Evolutionary conservation across 169 alveolate genomes (phyloP).

Genomic region (Eimeria tenella): DNA sequence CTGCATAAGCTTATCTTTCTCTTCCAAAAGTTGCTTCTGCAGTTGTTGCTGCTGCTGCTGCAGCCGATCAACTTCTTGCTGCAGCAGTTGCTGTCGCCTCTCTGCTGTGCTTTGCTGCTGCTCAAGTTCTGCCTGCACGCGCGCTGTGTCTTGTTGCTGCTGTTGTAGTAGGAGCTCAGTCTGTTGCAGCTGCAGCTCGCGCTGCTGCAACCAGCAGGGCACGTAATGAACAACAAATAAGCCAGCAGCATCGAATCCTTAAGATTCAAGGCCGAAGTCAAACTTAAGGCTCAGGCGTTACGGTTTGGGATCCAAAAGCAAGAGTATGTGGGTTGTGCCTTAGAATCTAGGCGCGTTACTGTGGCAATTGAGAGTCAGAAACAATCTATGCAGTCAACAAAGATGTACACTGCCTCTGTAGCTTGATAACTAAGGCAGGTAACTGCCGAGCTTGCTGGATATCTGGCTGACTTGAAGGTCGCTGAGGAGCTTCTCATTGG

Average conservation of each 20-base stretch:
- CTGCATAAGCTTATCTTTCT: constrained; percentile 40
- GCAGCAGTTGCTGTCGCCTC: constrained; percentile 61
- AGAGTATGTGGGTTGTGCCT: too few relatives aligned
- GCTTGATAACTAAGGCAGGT: background rate
- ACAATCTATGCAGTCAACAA: too few relatives aligned
- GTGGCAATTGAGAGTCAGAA: too few relatives aligned
- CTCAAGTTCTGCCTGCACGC: constrained; percentile 17
- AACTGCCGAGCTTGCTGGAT: background rate
- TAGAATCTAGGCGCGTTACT: too few relatives aligned
- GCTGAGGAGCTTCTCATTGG: constrained; percentile 50
- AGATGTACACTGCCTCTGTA: background rate
- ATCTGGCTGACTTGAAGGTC: constrained; percentile 48
- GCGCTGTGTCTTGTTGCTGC: constrained; percentile 44
- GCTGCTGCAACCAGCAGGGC: constrained; percentile 1
- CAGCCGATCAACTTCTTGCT: constrained; percentile 47
- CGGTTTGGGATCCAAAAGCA: too few relatives aligned
- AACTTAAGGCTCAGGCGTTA: too few relatives aligned
- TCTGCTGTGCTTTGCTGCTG: constrained; percentile 41
- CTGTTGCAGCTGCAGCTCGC: constrained; percentile 66
- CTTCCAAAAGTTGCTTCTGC: constrained; percentile 55
- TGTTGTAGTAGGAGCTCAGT: constrained; percentile 45
- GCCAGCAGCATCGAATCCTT: background rate
- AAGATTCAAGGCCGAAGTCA: background rate
- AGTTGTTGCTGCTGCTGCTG: constrained; percentile 64
- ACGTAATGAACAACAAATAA: background rate